Evolutionary conservation across 2,329 filamentous ascomycete genomes (phyloP).

Genomic region (Ciborinia camelliae): DNA sequence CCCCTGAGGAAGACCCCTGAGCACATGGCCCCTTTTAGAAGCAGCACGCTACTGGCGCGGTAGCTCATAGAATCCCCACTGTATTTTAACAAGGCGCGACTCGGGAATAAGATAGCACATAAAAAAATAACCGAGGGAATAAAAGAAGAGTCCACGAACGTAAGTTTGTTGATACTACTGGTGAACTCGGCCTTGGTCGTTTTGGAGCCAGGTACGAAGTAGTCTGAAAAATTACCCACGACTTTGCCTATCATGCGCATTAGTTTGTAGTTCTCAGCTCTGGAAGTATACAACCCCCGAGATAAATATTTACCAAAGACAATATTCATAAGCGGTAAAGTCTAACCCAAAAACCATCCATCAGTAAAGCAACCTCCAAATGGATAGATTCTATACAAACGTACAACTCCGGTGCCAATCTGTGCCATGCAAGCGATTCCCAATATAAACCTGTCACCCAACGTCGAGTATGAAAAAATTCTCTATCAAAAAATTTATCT

Average conservation of each 20-base stretch:
- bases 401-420: slow-evolving; percentile 32
- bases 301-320: slow-evolving; percentile 48
- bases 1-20: not conserved
- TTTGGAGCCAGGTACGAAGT: slow-evolving; percentile 40
- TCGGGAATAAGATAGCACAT: not conserved
- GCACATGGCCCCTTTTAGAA: not conserved
- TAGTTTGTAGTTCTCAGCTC: not conserved
- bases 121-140: not conserved
- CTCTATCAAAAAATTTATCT: slow-evolving; percentile 26
- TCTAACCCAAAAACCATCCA: slow-evolving; percentile 40
- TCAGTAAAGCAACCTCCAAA: not conserved
- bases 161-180: slow-evolving; percentile 43
- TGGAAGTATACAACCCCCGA: too few relatives aligned
- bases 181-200: slow-evolving; percentile 42
- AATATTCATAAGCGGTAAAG: slow-evolving; percentile 58
- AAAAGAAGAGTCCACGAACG: slow-evolving; percentile 38
- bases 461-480: slow-evolving; percentile 33
- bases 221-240: slow-evolving; percentile 32
- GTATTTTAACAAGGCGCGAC: not conserved
- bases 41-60: too few relatives aligned
- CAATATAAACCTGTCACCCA: slow-evolving; percentile 29
- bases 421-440: slow-evolving; percentile 25
- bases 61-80: not conserved
- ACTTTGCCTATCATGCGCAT: slow-evolving; percentile 23
- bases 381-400: slow-evolving; percentile 10